Percentiles rank a stretch among this genome's conserved stretches.
These are phyloP conservation scores for Xylogone sp. DNA, from an alignment of 2,329 filamentous ascomycete species.

Conservation along the genomic window DNA sequence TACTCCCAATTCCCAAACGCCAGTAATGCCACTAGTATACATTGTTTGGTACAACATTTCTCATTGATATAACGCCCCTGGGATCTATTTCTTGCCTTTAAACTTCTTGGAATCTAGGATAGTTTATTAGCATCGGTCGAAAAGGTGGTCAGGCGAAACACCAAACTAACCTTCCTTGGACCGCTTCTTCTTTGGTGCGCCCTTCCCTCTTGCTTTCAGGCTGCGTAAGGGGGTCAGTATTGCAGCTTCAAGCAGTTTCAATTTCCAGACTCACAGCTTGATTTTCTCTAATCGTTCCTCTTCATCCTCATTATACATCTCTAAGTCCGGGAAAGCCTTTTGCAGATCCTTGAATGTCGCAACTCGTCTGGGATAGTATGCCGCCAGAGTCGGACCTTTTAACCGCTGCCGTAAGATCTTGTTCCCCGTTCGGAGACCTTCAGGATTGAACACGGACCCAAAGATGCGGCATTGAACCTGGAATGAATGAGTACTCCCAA, in stretches of 20 bases:
- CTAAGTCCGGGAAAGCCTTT: slow-evolving; percentile 56
- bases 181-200: slow-evolving; percentile 84
- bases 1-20: slow-evolving; percentile 20
- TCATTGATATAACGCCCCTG: slow-evolving; percentile 8
- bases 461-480: slow-evolving; percentile 92
- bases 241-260: not conserved
- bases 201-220: slow-evolving; percentile 78
- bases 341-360: slow-evolving; percentile 65
- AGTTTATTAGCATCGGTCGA: slow-evolving; percentile 7
- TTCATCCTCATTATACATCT: slow-evolving; percentile 36
- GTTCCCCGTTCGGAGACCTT: slow-evolving; percentile 77
- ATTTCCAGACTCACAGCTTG: slow-evolving; percentile 46
- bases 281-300: slow-evolving; percentile 64
- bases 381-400: slow-evolving; percentile 73
- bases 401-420: slow-evolving; percentile 88
- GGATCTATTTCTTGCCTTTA: slow-evolving; percentile 38
- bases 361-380: slow-evolving; percentile 82
- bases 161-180: slow-evolving; percentile 37
- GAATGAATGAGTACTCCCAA: slow-evolving; percentile 1
- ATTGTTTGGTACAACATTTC: slow-evolving; percentile 17
- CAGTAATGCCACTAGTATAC: slow-evolving; percentile 22
- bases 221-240: slow-evolving; percentile 39
- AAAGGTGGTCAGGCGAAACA: not conserved
- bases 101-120: slow-evolving; percentile 39
- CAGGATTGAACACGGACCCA: slow-evolving; percentile 85